Evolutionary conservation across 2,329 filamentous ascomycete genomes (phyloP).

Genomic region (Thielaviopsis musarum): DNA sequence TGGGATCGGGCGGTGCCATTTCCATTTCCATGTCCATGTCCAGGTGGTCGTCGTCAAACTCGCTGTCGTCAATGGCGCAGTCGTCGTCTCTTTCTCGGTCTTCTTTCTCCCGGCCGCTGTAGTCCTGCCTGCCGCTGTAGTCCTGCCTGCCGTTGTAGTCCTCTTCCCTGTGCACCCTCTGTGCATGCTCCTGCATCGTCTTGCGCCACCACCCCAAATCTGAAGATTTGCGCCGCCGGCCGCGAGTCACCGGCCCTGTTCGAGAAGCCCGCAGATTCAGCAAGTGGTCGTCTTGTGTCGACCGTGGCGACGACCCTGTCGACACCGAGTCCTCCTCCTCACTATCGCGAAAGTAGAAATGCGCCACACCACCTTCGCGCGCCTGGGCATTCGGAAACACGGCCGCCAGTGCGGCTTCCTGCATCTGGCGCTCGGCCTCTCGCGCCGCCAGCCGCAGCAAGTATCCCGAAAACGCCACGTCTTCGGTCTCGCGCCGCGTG

Average conservation of each 20-base stretch:
- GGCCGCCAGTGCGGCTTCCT: conserved; percentile 57
- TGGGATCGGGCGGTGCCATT: conserved; percentile 20
- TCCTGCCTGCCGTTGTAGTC: no score
- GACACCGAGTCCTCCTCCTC: conserved; percentile 36
- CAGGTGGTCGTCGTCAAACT: conserved; percentile 12
- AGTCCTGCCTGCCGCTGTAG: no score
- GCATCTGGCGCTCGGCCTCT: conserved; percentile 63
- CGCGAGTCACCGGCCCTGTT: conserved; percentile 13
- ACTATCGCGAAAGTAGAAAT: conserved; percentile 51
- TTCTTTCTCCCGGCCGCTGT: not conserved
- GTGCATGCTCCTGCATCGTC: conserved; percentile 64
- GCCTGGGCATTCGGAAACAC: conserved; percentile 57
- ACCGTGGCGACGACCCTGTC: not conserved
- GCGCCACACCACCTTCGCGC: conserved; percentile 51
- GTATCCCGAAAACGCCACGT: conserved; percentile 60
- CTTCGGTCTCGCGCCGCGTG: conserved; percentile 49
- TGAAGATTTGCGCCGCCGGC: conserved; percentile 40
- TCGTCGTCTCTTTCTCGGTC: conserved; percentile 16
- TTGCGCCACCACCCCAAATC: conserved; percentile 58
- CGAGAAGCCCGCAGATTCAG: conserved; percentile 15
- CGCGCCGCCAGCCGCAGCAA: conserved; percentile 64
- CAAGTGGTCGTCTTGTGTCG: conserved; percentile 15
- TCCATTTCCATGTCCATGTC: conserved; percentile 14
- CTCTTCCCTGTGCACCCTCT: conserved; percentile 35
- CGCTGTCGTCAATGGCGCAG: conserved; percentile 5